phyloP scores from a whole-genome alignment of 192 early-diverging fungal species.

The Coemansia sp. region DNA sequence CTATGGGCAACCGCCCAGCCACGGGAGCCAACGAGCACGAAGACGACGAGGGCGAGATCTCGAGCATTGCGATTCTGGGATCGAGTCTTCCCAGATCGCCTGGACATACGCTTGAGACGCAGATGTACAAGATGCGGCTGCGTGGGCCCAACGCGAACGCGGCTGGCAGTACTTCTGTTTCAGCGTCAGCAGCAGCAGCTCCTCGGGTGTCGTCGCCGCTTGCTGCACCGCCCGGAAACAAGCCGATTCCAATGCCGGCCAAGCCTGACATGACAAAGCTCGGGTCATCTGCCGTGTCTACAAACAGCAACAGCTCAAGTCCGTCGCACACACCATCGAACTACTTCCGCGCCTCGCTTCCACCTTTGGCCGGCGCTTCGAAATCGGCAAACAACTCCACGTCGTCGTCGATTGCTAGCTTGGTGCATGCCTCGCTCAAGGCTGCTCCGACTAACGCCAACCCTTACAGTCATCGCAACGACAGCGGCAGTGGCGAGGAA shows the following conservation, averaged over 20 bases:
- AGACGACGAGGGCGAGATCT: constrained; percentile 19
- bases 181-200: constrained; percentile 2
- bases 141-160: constrained; percentile 34
- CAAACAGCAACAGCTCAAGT: constrained; percentile 5
- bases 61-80: constrained; percentile 49
- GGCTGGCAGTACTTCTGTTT: no score
- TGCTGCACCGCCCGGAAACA: constrained; percentile 10
- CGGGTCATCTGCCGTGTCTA: constrained; percentile 5
- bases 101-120: constrained; percentile 47
- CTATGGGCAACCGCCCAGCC: not conserved
- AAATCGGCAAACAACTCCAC: constrained; percentile 24
- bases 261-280: constrained; percentile 8
- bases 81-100: constrained; percentile 48
- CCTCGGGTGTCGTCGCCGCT: constrained; percentile 44
- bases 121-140: constrained; percentile 52
- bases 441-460: constrained; percentile 21
- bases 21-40: constrained; percentile 15
- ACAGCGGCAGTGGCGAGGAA: constrained; percentile 4
- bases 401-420: constrained; percentile 47
- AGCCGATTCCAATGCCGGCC: not conserved
- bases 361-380: constrained; percentile 37
- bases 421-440: constrained; percentile 33
- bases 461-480: constrained; percentile 46
- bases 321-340: constrained; percentile 47
- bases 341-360: constrained; percentile 51